Evolutionary conservation across 106 monocot genomes (phyloP).

Genomic region (Narthecium ossifragum): DNA sequence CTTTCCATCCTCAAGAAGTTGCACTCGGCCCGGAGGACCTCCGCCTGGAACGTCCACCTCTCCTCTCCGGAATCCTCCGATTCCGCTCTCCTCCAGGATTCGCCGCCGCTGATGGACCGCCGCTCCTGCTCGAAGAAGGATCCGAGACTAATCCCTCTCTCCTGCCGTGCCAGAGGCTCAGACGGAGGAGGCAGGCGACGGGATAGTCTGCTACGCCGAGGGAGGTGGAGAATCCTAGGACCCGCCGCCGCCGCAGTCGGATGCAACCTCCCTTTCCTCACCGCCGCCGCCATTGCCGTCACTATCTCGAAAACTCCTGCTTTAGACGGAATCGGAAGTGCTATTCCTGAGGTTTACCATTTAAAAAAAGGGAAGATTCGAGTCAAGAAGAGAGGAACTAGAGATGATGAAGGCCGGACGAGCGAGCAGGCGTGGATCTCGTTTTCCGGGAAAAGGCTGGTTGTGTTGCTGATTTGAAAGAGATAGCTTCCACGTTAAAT

Average conservation of each 20-base stretch:
- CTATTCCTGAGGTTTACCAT: too few species aligned
- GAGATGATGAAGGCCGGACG: too few species aligned
- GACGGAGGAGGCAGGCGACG: neutral
- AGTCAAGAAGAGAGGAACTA: too few species aligned
- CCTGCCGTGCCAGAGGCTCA: neutral
- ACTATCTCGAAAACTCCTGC: too few species aligned
- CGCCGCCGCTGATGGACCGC: conserved; percentile 31
- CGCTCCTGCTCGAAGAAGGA: neutral
- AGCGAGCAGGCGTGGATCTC: too few species aligned
- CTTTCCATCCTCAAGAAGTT: conserved; percentile 51
- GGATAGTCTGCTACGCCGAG: conserved; percentile 20
- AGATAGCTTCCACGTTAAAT: too few species aligned
- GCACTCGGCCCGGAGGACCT: conserved; percentile 70
- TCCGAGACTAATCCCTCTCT: neutral
- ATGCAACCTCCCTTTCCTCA: too few species aligned
- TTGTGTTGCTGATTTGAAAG: too few species aligned
- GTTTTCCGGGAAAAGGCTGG: too few species aligned
- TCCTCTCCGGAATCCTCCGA: conserved; percentile 20
- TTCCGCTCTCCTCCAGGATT: neutral
- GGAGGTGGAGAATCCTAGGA: conserved; percentile 59
- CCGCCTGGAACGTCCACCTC: conserved; percentile 54
- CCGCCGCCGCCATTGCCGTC: too few species aligned
- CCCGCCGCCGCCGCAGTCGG: conserved; percentile 37
- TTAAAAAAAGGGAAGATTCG: too few species aligned
- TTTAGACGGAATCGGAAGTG: too few species aligned